Evolutionary conservation across 306 rosid species (phyloP).

Genomic region (Lagenaria siceraria): DNA sequence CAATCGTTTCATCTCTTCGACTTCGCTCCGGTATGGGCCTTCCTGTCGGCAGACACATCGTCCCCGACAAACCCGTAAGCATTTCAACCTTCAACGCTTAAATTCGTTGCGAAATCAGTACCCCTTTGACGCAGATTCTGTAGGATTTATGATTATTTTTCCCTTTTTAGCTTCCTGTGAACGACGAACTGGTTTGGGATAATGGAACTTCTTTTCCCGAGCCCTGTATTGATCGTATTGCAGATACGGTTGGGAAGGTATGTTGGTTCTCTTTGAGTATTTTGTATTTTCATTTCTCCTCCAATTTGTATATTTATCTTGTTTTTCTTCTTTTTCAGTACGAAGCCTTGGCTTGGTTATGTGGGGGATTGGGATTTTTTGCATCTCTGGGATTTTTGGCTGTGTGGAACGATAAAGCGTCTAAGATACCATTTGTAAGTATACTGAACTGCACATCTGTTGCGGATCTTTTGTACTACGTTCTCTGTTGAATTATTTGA

Average conservation of each 20-base stretch:
- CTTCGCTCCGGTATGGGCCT: constrained; percentile 82
- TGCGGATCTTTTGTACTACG: neutral
- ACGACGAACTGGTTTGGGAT: constrained; percentile 91
- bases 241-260: constrained; percentile 89
- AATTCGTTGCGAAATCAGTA: neutral
- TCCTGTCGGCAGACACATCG: constrained; percentile 74
- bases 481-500: neutral
- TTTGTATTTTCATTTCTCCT: neutral
- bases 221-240: constrained; percentile 94
- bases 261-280: neutral
- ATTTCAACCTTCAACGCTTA: constrained; percentile 7
- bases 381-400: constrained; percentile 63
- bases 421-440: constrained; percentile 73
- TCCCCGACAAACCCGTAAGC: constrained; percentile 74
- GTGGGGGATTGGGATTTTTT: constrained; percentile 79
- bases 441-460: neutral
- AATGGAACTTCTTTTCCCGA: constrained; percentile 87
- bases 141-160: neutral
- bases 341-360: constrained; percentile 94
- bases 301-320: neutral
- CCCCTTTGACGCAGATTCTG: neutral
- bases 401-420: constrained; percentile 87
- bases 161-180: constrained; percentile 44
- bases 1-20: constrained; percentile 63
- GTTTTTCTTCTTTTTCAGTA: constrained; percentile 26